Evolutionary conservation across 73 alveolate species (phyloP), one percentile per base, ranked within the genome.

Genomic region (Tetrahymena borealis): DNA sequence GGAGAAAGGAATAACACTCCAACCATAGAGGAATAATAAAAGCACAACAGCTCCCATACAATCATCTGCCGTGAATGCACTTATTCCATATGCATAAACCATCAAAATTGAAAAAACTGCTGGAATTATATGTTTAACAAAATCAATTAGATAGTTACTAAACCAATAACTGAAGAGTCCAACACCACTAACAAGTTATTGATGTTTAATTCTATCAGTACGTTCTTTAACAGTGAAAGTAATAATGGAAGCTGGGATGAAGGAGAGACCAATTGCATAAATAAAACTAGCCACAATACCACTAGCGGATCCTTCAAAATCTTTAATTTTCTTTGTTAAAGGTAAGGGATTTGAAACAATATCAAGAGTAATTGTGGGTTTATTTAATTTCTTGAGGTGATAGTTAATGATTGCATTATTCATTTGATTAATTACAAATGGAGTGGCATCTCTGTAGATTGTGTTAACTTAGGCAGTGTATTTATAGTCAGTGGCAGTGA

Each of bases 181-280:
- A 91, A 98, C 96, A 20, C 99, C 99, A 40, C 99, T 95, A 20
- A 98, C 97, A 39, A 96, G 90, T 92, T 97, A 97, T 95, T 96
- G 94, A 94, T 98, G 99, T 85, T 98, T 97, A 40, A 98, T 95
- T 91, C 96, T 98, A 92, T 91, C 96, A 94, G 98, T 99, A 94
- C 99, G 96, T 95, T 99, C 99, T 91, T 96, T 96, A 9, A 98
- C 97, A 36, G 98, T 98, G 77, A 95, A 95, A 31, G 98, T 94
- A 5, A 98, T 95, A 33, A 98, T 95, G 79, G 97, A 94, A 39
- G 99, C 98, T 0, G 99, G 99, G 16, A 98, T 97, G 93, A 98
- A 94, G 15, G 99, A 95, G 94, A 97, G 97, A 11, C 99, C 99
- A 39, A 98, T 96, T 1, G 99, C 96, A 43, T 97, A 95, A 39